phyloP scores from a whole-genome alignment of 1,284 basidiomycete genomes.

The Tylopilus orsonianus region DNA sequence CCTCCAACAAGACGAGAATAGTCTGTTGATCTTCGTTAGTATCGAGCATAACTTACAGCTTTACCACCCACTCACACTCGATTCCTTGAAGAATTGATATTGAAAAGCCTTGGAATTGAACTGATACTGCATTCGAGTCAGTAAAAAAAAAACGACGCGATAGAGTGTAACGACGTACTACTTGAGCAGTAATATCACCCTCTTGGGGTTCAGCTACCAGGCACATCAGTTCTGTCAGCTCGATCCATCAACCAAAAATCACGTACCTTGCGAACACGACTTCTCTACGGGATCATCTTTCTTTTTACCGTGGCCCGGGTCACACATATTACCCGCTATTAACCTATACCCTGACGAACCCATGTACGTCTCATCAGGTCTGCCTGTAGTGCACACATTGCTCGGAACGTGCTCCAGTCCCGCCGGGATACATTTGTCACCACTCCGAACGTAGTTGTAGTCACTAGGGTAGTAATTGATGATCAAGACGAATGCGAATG shows the following conservation, averaged over 20 bases:
- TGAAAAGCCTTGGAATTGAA: slow-evolving; percentile 75
- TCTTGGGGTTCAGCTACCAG: slow-evolving; percentile 66
- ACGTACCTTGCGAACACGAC: slow-evolving; percentile 68
- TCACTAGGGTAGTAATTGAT: slow-evolving; percentile 51
- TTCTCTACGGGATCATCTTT: slow-evolving; percentile 77
- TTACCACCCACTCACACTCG: slow-evolving; percentile 46
- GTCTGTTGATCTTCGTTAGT: slow-evolving; percentile 48
- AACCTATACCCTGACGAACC: slow-evolving; percentile 92
- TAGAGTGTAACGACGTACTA: slow-evolving; percentile 37
- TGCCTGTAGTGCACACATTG: slow-evolving; percentile 61
- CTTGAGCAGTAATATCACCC: slow-evolving; percentile 71
- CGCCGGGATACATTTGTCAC: slow-evolving; percentile 71
- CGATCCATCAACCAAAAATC: background rate
- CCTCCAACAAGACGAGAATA: slow-evolving; percentile 78
- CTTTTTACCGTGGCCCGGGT: slow-evolving; percentile 57
- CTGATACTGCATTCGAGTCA: slow-evolving; percentile 50
- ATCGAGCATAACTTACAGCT: background rate
- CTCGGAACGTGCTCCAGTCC: slow-evolving; percentile 86
- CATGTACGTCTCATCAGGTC: slow-evolving; percentile 64
- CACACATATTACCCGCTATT: slow-evolving; percentile 93
- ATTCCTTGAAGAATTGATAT: slow-evolving; percentile 82
- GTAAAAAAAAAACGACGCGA: slow-evolving; percentile 1
- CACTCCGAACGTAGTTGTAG: slow-evolving; percentile 82
- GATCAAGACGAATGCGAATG: background rate
- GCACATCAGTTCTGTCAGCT: slow-evolving; percentile 3